phyloP scores from a whole-genome alignment of 139 green algal genomes.

The Micractinium conductrix region DNA sequence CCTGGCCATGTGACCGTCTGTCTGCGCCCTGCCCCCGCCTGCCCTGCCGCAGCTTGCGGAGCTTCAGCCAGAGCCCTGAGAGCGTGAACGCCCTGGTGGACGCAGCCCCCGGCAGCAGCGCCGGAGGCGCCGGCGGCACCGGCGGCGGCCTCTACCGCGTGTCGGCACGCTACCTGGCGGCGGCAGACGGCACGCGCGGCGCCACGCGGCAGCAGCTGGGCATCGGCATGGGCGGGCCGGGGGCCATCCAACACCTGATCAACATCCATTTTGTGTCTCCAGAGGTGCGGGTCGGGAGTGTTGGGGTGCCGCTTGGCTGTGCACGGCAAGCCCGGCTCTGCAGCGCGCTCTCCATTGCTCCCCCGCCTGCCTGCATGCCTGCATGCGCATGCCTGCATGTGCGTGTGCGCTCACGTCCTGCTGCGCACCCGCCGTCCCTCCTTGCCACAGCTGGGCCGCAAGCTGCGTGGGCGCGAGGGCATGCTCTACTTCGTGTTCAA shows the following conservation, averaged over 20 bases:
- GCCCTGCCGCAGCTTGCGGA: not conserved
- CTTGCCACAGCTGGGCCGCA: slow-evolving; percentile 9
- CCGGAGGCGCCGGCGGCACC: not conserved
- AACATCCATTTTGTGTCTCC: slow-evolving; percentile 89
- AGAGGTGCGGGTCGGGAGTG: slow-evolving; percentile 23
- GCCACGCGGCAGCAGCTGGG: slow-evolving; percentile 52
- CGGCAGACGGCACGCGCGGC: slow-evolving; percentile 79
- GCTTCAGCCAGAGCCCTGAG: not conserved
- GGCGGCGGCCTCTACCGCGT: slow-evolving; percentile 5
- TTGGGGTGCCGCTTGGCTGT: too few species aligned
- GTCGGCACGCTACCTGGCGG: slow-evolving; percentile 59
- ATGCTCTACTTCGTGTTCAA: slow-evolving; percentile 99
- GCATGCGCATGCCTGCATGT: too few species aligned
- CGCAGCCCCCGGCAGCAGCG: not conserved
- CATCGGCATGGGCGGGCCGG: slow-evolving; percentile 63
- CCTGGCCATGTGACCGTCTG: not conserved
- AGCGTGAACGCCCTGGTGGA: slow-evolving; percentile 41
- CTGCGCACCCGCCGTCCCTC: too few species aligned
- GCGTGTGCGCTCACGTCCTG: too few species aligned
- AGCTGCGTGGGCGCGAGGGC: slow-evolving; percentile 46
- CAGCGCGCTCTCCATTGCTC: too few species aligned
- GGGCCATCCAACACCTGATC: slow-evolving; percentile 83
- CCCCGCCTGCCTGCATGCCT: too few species aligned
- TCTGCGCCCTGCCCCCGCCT: not conserved
- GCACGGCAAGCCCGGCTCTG: too few species aligned